Percentiles rank a stretch among this genome's conserved stretches.
phyloP scores from a whole-genome alignment of 495 filamentous ascomycete genomes.

The Xylaria venustula region DNA sequence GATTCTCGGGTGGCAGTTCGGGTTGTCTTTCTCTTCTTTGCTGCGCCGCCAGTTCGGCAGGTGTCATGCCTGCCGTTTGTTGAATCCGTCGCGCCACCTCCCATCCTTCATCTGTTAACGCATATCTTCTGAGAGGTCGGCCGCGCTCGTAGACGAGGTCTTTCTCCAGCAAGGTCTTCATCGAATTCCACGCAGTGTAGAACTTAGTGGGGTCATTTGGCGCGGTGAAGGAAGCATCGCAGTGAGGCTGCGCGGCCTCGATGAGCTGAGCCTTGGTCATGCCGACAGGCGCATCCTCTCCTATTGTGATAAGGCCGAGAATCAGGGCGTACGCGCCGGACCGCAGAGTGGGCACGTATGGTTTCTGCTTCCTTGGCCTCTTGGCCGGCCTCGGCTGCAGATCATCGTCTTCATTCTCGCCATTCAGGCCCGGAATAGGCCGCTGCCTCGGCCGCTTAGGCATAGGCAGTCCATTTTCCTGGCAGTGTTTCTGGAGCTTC shows the following conservation, averaged over 20 bases:
- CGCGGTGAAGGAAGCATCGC: conserved; percentile 71
- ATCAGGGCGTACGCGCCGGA: conserved; percentile 76
- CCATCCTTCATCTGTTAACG: conserved; percentile 76
- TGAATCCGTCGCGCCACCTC: conserved; percentile 70
- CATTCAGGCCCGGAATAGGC: conserved; percentile 23
- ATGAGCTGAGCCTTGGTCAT: conserved; percentile 70
- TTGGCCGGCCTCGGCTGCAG: conserved; percentile 55
- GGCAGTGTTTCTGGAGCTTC: conserved; percentile 64
- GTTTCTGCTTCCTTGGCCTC: conserved; percentile 60
- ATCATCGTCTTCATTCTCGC: conserved; percentile 29
- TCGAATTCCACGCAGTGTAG: conserved; percentile 84
- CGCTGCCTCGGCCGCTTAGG: conserved; percentile 52
- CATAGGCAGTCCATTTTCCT: conserved; percentile 67
- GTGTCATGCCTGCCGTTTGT: conserved; percentile 36
- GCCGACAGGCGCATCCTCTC: conserved; percentile 52
- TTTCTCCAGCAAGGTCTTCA: conserved; percentile 74
- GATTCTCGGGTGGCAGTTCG: not conserved
- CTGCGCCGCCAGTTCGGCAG: conserved; percentile 13
- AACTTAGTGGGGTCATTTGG: conserved; percentile 65
- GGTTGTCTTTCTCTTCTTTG: conserved; percentile 13
- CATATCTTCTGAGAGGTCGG: conserved; percentile 65
- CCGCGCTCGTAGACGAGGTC: conserved; percentile 73
- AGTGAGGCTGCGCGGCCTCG: conserved; percentile 67
- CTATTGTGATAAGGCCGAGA: conserved; percentile 60
- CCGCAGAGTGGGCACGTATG: conserved; percentile 69